Evolutionary conservation across 2,329 filamentous ascomycete species (phyloP).

Genomic region (Talaromyces sp.): DNA sequence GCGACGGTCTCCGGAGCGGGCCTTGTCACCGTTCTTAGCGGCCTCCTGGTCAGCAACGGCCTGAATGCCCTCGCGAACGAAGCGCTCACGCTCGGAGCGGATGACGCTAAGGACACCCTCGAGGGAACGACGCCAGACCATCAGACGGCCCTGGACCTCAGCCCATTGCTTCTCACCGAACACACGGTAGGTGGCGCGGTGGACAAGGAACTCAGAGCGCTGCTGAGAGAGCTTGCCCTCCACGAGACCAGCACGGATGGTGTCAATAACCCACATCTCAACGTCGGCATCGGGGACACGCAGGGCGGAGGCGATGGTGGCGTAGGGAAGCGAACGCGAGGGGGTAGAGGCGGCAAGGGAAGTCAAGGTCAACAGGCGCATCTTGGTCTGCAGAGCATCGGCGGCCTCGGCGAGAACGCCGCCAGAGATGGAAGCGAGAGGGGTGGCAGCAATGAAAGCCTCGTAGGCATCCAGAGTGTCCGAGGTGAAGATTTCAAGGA

Average conservation of each 20-base stretch:
- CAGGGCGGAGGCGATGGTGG: conserved; percentile 78
- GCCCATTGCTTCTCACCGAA: conserved; percentile 99
- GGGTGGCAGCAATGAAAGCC: conserved; percentile 75
- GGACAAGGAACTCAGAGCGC: conserved; percentile 89
- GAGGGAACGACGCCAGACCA: conserved; percentile 86
- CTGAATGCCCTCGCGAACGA: conserved; percentile 67
- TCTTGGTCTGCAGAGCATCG: conserved; percentile 86
- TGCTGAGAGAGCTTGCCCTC: conserved; percentile 96
- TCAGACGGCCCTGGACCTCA: conserved; percentile 85
- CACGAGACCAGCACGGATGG: conserved; percentile 91
- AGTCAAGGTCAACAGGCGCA: conserved; percentile 90
- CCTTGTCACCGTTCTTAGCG: conserved; percentile 33
- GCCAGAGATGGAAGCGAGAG: conserved; percentile 67
- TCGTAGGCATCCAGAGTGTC: conserved; percentile 94
- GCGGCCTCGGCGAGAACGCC: conserved; percentile 78
- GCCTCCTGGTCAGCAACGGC: conserved; percentile 53
- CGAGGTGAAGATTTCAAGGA: conserved; percentile 92
- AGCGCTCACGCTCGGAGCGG: conserved; percentile 77
- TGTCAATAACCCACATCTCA: conserved; percentile 98
- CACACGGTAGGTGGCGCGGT: conserved; percentile 93
- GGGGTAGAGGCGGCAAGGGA: conserved; percentile 82
- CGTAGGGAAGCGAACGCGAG: conserved; percentile 86
- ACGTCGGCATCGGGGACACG: conserved; percentile 82
- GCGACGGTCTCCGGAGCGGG: conserved; percentile 35
- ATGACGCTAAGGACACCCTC: conserved; percentile 77